A percentile compares a stretch with the other conserved stretches of the same genome.
Evolutionary conservation across 1,284 basidiomycete genomes (phyloP).

Genomic region (Cystobasidium sp.): DNA sequence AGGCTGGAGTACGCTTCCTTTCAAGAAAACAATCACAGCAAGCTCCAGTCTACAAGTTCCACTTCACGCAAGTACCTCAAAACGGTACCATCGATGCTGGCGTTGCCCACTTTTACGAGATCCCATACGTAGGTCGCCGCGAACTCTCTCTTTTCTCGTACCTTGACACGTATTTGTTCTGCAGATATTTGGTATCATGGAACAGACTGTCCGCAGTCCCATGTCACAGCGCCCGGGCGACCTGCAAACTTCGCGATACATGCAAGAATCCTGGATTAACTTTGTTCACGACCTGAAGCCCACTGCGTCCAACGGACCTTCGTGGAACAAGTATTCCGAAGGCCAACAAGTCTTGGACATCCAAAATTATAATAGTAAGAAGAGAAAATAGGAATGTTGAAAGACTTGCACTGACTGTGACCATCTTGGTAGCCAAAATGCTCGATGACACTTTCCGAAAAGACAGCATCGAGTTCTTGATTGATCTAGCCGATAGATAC

Average conservation of each 20-base stretch:
- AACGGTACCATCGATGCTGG: constrained; percentile 42
- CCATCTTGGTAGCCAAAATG: not conserved
- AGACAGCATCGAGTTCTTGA: constrained; percentile 9
- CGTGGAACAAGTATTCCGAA: constrained; percentile 9
- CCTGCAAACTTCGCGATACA: constrained; percentile 3
- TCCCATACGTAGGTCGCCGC: constrained; percentile 28
- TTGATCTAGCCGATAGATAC: not conserved
- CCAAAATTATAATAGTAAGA: constrained; percentile 10
- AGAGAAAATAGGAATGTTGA: not conserved
- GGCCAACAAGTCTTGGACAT: not conserved
- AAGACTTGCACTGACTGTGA: not conserved
- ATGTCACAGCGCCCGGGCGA: constrained; percentile 18
- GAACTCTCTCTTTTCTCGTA: too few species aligned
- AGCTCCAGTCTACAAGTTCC: constrained; percentile 27
- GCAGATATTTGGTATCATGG: constrained; percentile 27
- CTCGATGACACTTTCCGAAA: not conserved
- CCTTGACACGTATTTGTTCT: too few species aligned
- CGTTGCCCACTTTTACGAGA: constrained; percentile 32
- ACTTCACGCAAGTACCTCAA: constrained; percentile 44
- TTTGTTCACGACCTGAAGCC: constrained; percentile 41
- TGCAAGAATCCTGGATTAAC: constrained; percentile 45
- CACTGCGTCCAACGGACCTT: not conserved
- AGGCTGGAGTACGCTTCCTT: constrained; percentile 36
- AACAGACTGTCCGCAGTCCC: constrained; percentile 23
- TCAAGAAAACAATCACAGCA: not conserved